phyloP scores from a whole-genome alignment of 2,329 filamentous ascomycete genomes.

The Venturia nashicola region DNA sequence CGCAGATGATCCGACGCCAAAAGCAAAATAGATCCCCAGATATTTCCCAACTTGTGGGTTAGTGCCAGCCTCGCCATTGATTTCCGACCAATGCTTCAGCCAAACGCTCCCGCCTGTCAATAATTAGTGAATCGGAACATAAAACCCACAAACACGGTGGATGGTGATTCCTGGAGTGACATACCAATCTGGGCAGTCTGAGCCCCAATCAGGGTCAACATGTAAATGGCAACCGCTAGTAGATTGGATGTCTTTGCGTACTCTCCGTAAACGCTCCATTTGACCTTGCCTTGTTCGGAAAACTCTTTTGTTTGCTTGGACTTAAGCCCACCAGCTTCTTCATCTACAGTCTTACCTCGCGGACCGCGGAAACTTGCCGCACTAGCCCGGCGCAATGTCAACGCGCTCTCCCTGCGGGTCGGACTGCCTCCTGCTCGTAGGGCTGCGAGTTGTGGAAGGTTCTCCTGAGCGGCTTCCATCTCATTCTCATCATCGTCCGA shows the following conservation, averaged over 20 bases:
- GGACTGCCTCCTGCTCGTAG: conserved; percentile 45
- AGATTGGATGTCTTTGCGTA: conserved; percentile 94
- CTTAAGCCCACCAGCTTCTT: conserved; percentile 61
- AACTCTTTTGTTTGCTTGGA: conserved; percentile 81
- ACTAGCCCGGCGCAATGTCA: conserved; percentile 78
- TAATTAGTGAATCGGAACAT: conserved; percentile 15
- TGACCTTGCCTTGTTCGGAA: conserved; percentile 90
- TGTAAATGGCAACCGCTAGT: conserved; percentile 67
- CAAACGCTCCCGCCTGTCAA: conserved; percentile 64
- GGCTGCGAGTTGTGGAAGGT: conserved; percentile 60
- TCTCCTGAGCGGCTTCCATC: conserved; percentile 52
- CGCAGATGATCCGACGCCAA: conserved; percentile 75
- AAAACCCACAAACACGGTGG: background rate
- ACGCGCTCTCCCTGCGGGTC: conserved; percentile 57
- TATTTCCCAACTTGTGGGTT: conserved; percentile 79
- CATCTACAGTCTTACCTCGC: conserved; percentile 71
- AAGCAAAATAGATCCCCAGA: conserved; percentile 88
- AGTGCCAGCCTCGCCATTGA: conserved; percentile 52
- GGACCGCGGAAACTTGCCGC: conserved; percentile 81
- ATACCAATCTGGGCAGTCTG: conserved; percentile 71
- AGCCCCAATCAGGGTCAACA: conserved; percentile 62
- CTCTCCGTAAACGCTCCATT: conserved; percentile 88
- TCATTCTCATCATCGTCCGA: conserved; percentile 35
- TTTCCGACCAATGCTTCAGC: conserved; percentile 87
- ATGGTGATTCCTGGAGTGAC: conserved; percentile 17